Conservation (phyloP, 345 rosid genomes). For the Luvunga scandens region DNA sequence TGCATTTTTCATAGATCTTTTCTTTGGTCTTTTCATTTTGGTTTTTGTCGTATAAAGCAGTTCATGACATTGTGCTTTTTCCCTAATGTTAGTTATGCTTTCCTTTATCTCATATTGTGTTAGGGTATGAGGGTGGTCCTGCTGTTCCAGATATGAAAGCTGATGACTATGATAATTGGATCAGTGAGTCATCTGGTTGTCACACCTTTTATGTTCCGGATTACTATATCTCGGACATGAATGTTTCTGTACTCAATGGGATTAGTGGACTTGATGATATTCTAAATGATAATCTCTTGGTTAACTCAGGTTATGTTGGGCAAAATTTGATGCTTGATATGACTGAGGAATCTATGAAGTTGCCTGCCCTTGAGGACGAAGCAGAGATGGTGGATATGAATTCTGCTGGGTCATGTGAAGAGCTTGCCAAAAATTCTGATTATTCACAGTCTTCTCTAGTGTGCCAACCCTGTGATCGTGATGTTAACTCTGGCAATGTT, state of each 20-base stretch:
- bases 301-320: constrained; percentile 38
- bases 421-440: constrained; percentile 32
- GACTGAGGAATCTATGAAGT: constrained; percentile 64
- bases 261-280: constrained; percentile 29
- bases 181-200: constrained; percentile 31
- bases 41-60: background rate
- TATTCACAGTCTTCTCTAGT: constrained; percentile 46
- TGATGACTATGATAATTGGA: constrained; percentile 35
- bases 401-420: constrained; percentile 45
- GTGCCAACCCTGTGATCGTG: constrained; percentile 45
- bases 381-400: constrained; percentile 38
- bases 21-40: background rate
- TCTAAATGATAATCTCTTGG: constrained; percentile 9
- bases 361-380: constrained; percentile 73
- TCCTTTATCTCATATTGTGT: constrained; percentile 1
- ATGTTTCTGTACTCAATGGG: constrained; percentile 44
- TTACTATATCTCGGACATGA: constrained; percentile 50
- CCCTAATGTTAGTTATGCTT: background rate
- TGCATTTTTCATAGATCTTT: background rate
- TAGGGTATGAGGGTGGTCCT: constrained; percentile 28
- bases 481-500: constrained; percentile 25
- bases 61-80: background rate
- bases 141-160: constrained; percentile 28
- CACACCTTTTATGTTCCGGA: constrained; percentile 52
- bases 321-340: constrained; percentile 52